A percentile compares a stretch with the other conserved stretches of the same genome.
Evolutionary conservation across 345 rosid species (phyloP).

Genomic region (Kandelia obovata): DNA sequence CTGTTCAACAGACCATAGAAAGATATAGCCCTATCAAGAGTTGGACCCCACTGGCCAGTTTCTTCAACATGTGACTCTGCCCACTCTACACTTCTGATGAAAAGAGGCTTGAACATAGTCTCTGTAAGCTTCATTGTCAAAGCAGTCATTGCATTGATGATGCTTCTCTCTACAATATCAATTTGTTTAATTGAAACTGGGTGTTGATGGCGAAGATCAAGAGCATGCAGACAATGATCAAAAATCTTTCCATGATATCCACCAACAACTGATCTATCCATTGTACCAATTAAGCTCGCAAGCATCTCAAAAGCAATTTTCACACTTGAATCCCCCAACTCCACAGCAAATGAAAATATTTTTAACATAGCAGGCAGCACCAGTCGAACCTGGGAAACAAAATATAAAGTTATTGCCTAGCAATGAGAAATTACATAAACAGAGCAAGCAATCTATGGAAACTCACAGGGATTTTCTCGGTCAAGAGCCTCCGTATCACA

Average conservation of each 20-base stretch:
- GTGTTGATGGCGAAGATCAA: constrained; percentile 75
- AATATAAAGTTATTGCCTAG: constrained; percentile 3
- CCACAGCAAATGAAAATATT: constrained; percentile 58
- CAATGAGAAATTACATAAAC: neutral
- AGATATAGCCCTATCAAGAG: constrained; percentile 62
- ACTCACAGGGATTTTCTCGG: constrained; percentile 82
- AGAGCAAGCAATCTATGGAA: neutral
- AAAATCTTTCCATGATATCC: constrained; percentile 61
- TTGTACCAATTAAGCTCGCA: constrained; percentile 48
- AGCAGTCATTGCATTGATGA: constrained; percentile 51
- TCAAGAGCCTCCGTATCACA: constrained; percentile 53
- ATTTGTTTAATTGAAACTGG: constrained; percentile 54
- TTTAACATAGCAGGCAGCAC: constrained; percentile 72
- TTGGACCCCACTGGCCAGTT: constrained; percentile 33
- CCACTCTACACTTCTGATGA: constrained; percentile 77
- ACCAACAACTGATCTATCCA: constrained; percentile 71
- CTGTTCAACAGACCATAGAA: constrained; percentile 69
- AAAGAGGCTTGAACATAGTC: constrained; percentile 89
- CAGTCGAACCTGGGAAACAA: constrained; percentile 67
- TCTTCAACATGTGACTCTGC: constrained; percentile 62
- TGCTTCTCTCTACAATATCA: constrained; percentile 63
- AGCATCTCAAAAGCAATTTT: constrained; percentile 73
- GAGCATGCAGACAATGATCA: constrained; percentile 74
- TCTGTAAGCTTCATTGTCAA: constrained; percentile 94
- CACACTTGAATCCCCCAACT: constrained; percentile 69